Evolutionary conservation across 106 monocot species (phyloP).

Genomic region (Dactylorhiza incarnata): DNA sequence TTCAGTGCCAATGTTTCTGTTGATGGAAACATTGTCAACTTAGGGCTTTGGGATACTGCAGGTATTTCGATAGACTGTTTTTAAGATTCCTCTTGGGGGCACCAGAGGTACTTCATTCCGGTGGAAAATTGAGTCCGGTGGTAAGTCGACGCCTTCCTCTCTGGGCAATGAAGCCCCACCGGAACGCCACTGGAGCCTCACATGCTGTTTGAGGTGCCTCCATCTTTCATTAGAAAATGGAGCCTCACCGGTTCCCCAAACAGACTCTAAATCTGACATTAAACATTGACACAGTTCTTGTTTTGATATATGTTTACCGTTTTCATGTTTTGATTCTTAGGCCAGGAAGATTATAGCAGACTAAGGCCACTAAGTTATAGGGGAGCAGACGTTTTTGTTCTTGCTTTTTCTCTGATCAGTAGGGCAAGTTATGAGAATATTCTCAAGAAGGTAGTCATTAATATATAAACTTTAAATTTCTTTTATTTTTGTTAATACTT

Average conservation of each 20-base stretch:
- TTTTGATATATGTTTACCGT: background rate
- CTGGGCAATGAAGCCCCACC: too few species aligned
- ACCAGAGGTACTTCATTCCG: too few species aligned
- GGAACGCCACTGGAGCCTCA: too few species aligned
- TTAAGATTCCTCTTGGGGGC: too few species aligned
- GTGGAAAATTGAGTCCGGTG: too few species aligned
- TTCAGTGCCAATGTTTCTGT: constrained; percentile 57
- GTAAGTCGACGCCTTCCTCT: too few species aligned
- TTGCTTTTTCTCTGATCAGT: constrained; percentile 56
- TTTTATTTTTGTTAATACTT: background rate
- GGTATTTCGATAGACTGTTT: background rate
- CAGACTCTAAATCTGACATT: background rate
- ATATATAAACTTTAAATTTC: background rate
- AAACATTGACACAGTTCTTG: background rate
- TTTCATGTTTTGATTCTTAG: constrained; percentile 12
- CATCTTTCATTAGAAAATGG: too few species aligned
- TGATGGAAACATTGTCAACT: constrained; percentile 50
- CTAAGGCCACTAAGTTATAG: constrained; percentile 59
- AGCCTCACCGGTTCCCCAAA: too few species aligned
- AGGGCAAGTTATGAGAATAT: constrained; percentile 68
- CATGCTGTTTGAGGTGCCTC: too few species aligned
- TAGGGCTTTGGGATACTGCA: constrained; percentile 50
- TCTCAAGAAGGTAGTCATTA: constrained; percentile 56
- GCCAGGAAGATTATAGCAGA: constrained; percentile 60
- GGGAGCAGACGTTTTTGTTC: constrained; percentile 54